Conservation (phyloP, 1,139 yeast species). For the Candida sanyaensis region DNA sequence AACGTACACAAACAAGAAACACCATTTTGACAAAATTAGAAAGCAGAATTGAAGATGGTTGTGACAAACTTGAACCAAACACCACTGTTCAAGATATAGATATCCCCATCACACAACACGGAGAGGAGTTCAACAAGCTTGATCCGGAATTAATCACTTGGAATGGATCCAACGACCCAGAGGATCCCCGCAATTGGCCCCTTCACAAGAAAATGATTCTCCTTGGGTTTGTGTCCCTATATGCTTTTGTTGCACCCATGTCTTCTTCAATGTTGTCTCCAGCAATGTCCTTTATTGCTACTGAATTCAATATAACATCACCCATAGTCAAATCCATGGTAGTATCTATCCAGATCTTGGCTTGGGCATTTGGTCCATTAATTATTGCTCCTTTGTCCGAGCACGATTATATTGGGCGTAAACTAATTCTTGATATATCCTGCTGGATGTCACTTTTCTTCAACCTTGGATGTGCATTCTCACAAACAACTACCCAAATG, state of each 20-base stretch:
- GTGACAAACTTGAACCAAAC: slow-evolving; percentile 3
- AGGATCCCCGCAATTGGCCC: slow-evolving; percentile 45
- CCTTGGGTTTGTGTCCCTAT: slow-evolving; percentile 39
- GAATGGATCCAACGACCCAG: slow-evolving; percentile 38
- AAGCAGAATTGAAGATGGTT: slow-evolving; percentile 18
- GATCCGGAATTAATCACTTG: slow-evolving; percentile 49
- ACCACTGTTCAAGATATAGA: slow-evolving; percentile 22
- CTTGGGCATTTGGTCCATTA: slow-evolving; percentile 51
- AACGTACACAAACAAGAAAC: slow-evolving; percentile 37
- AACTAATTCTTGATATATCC: slow-evolving; percentile 38
- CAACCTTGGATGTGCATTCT: slow-evolving; percentile 44
- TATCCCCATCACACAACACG: slow-evolving; percentile 34
- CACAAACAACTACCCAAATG: slow-evolving; percentile 40
- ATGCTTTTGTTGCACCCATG: slow-evolving; percentile 49
- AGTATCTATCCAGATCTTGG: slow-evolving; percentile 45
- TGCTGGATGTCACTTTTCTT: slow-evolving; percentile 38
- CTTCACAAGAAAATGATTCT: slow-evolving; percentile 26
- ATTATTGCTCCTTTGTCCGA: slow-evolving; percentile 48
- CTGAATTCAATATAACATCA: slow-evolving; percentile 35
- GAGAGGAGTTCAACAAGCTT: slow-evolving; percentile 37
- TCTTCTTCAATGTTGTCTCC: slow-evolving; percentile 49
- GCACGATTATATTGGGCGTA: slow-evolving; percentile 43
- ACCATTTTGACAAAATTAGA: slow-evolving; percentile 41
- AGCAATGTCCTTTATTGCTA: slow-evolving; percentile 36
- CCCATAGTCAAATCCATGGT: slow-evolving; percentile 37